These are phyloP conservation scores for Withania somnifera DNA, from an alignment of 305 asterid species.

Conservation along the genomic window DNA sequence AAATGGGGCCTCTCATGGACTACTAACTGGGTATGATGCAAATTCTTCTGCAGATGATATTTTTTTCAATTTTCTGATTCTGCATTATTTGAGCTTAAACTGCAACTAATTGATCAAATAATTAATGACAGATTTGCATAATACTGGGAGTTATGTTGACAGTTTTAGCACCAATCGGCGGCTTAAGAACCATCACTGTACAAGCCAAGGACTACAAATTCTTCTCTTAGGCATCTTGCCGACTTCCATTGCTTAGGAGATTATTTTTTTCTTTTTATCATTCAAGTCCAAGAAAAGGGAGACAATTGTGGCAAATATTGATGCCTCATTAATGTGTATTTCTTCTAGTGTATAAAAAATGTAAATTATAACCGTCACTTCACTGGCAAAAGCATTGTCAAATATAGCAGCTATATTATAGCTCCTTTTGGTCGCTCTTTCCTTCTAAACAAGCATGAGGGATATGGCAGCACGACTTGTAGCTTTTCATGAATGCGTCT, in stretches of 20 bases:
- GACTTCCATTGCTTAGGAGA: neutral
- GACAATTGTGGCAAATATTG: neutral
- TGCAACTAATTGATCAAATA: neutral
- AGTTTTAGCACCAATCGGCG: slow-evolving; percentile 38
- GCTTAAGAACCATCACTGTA: slow-evolving; percentile 29
- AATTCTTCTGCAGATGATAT: neutral
- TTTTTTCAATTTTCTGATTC: neutral
- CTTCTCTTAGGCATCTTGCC: neutral
- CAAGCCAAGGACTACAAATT: slow-evolving; percentile 26
- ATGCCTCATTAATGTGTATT: neutral
- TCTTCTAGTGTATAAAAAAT: neutral
- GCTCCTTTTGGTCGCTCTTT: too few relatives aligned
- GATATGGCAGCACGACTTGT: too few relatives aligned
- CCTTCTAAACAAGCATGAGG: too few relatives aligned
- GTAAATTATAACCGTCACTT: neutral
- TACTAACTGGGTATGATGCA: slow-evolving; percentile 33
- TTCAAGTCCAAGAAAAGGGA: neutral
- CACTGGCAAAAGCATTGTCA: neutral
- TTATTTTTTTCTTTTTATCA: neutral
- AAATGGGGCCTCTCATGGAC: slow-evolving; percentile 35
- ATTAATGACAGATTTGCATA: slow-evolving; percentile 32
- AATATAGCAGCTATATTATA: neutral
- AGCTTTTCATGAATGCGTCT: too few relatives aligned
- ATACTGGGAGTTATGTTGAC: slow-evolving; percentile 32
- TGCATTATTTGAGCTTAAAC: neutral